phyloP scores from a whole-genome alignment of 306 rosid species.

The Prinsepia uniflora region DNA sequence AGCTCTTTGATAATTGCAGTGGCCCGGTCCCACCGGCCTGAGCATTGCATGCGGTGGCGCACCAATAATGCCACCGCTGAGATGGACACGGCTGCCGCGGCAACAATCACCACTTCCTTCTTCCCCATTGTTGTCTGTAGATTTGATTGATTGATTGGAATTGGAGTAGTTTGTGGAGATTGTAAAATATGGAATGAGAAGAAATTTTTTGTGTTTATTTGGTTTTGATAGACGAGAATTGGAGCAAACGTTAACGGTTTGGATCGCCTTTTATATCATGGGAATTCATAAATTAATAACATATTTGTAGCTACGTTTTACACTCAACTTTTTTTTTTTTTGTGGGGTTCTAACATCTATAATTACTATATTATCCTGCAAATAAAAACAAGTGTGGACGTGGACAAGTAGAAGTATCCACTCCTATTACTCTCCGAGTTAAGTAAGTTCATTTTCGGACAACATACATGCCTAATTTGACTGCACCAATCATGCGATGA shows the following conservation, averaged over 20 bases:
- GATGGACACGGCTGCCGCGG: slow-evolving; percentile 44
- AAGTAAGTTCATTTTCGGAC: too few species aligned
- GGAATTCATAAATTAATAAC: background rate
- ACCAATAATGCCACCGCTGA: slow-evolving; percentile 46
- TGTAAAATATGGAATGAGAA: background rate
- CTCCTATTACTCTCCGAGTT: too few species aligned
- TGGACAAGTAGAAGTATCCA: too few species aligned
- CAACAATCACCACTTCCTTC: slow-evolving; percentile 56
- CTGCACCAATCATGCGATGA: too few species aligned
- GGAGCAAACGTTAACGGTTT: background rate
- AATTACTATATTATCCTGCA: too few species aligned
- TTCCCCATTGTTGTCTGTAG: slow-evolving; percentile 36
- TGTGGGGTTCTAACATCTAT: too few species aligned
- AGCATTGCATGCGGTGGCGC: slow-evolving; percentile 50
- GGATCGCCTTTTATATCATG: background rate
- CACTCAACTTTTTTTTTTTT: too few species aligned
- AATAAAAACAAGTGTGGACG: too few species aligned
- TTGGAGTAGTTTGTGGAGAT: background rate
- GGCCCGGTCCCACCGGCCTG: slow-evolving; percentile 47
- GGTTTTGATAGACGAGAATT: background rate
- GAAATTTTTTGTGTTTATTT: background rate
- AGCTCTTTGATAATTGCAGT: slow-evolving; percentile 56
- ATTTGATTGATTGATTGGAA: background rate
- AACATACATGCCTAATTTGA: too few species aligned
- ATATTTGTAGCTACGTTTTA: too few species aligned